A percentile compares a stretch with the other conserved stretches of the same genome.
These are phyloP conservation scores for Spatholobus suberectus DNA, from an alignment of 306 rosid genomes.

Conservation along the genomic window DNA sequence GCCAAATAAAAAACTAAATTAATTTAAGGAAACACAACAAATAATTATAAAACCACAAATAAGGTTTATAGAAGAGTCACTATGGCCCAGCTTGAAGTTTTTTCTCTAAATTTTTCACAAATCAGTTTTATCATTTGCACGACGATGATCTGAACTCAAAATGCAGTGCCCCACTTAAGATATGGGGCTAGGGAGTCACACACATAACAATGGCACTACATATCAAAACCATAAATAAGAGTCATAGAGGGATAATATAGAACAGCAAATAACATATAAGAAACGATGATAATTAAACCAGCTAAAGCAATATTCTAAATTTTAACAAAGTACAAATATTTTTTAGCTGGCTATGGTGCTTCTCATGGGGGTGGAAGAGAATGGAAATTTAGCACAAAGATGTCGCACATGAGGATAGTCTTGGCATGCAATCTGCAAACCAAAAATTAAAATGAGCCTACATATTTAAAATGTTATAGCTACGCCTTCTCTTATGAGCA, in stretches of 20 bases:
- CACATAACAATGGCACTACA: conserved; percentile 93
- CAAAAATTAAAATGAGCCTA: conserved; percentile 31
- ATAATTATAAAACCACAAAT: no score
- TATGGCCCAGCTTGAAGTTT: conserved; percentile 46
- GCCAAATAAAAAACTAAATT: no score
- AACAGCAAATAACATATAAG: conserved; percentile 15
- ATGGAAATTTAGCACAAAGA: conserved; percentile 73
- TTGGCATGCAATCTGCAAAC: conserved; percentile 79
- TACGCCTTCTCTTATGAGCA: conserved; percentile 8
- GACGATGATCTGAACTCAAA: conserved; percentile 62
- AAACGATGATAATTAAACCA: background rate
- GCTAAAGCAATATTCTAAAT: background rate
- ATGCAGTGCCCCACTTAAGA: conserved; percentile 58
- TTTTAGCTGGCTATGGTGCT: conserved; percentile 62
- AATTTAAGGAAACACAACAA: no score
- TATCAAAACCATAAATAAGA: conserved; percentile 36
- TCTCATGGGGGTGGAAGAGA: conserved; percentile 71
- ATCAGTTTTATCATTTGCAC: conserved; percentile 72
- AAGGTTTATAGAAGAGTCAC: no score
- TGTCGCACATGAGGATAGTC: conserved; percentile 88
- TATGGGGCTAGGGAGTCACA: conserved; percentile 85
- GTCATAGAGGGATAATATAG: conserved; percentile 11
- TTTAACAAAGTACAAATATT: conserved; percentile 15
- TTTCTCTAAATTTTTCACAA: conserved; percentile 63
- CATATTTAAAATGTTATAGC: conserved; percentile 22